Base-by-base conservation (phyloP, 2,329 filamentous ascomycete species). In the Diaporthe sp. region DNA sequence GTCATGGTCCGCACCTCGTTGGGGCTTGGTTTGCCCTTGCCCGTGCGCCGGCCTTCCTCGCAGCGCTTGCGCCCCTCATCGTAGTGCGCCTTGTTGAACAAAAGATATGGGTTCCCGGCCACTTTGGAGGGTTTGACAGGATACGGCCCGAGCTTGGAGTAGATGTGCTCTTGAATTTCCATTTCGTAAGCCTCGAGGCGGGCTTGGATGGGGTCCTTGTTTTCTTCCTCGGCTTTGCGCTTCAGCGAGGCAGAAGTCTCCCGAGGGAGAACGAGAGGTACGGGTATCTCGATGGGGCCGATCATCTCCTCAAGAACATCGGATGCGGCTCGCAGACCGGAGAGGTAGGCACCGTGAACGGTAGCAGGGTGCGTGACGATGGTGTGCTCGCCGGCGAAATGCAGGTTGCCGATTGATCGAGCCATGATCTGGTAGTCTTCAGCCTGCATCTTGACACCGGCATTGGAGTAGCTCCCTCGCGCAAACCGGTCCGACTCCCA, bases 351-450 rank as follows among this genome's bases (percentile, higher is more conserved):
- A 8, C 97, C 97, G 79, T 99, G 97, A 0, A 99, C 97, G 2
- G 97, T 99, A 44, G 97, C 97, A 17, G 97, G 97, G 82, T 99
- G 96, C 0, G 95, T 98, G 62, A 95, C 95, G 79, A 94, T 98
- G 0, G 97, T 99, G 76, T 98, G 97, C 84, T 99, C 97, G 65
- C 97, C 97, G 22, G 96, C 97, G 84, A 99, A 99, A 84, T 96
- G 95, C 12, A 99, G 87, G 78, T 97, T 98, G 44, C 95, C 96
- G 44, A 98, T 88, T 1, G 94, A 88, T 67, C 91, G 90, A 2
- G 97, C 95, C 94, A 99, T 98, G 44, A 92, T 87, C 82, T 98
- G 95, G 84, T 99, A 99, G 82, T 99, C 97, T 71, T 95, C 94
- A 2, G 94, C 91, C 71, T 92, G 90, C 84, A 98, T 96, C 62